Evolutionary conservation across 176 grass and related monocot genomes (phyloP).

Genomic region (Triticum aestivum): IWGSC_CS_RefSeq_v2.1 NC_057813.1:46019017-46019516

Average conservation of each 20-base stretch:
- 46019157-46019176: background rate
- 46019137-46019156: background rate
- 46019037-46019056: background rate
- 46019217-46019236: background rate
- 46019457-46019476: constrained; percentile 47
- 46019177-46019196: background rate
- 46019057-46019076: constrained; percentile 7
- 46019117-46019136: background rate
- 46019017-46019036: background rate
- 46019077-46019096: constrained; percentile 4
- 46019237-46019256: background rate
- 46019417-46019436: constrained; percentile 40
- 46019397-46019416: background rate
- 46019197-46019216: background rate
- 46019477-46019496: constrained; percentile 85
- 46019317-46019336: background rate
- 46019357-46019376: background rate
- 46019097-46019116: constrained; percentile 1
- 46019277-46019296: background rate
- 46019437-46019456: constrained; percentile 96
- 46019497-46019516: constrained; percentile 50
- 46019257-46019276: background rate
- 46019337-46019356: background rate
- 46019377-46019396: background rate
- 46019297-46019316: background rate